These are phyloP conservation scores for Echeveria elegans DNA, from an alignment of 164 flowering plant genomes.

Conservation along the genomic window DNA sequence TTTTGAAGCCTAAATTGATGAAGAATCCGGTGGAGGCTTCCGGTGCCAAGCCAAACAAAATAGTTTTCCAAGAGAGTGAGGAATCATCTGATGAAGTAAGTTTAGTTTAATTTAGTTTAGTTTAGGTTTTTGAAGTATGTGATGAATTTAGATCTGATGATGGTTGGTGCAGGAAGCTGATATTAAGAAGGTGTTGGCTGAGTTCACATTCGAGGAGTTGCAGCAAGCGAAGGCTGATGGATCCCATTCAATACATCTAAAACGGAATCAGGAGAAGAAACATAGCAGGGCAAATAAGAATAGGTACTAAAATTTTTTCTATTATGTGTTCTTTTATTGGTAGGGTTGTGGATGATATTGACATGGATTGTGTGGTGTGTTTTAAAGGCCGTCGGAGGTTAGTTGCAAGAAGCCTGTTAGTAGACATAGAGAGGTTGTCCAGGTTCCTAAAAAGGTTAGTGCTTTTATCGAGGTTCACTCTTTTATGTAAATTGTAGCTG, in stretches of 20 bases:
- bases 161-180: constrained; percentile 31
- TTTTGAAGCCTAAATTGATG: neutral
- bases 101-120: neutral
- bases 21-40: neutral
- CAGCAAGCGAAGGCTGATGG: constrained; percentile 67
- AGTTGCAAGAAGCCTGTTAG: constrained; percentile 74
- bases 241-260: constrained; percentile 24
- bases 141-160: neutral
- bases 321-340: neutral
- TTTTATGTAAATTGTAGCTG: neutral
- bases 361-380: neutral
- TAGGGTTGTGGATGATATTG: neutral
- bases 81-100: constrained; percentile 5
- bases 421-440: constrained; percentile 63
- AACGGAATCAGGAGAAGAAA: constrained; percentile 28
- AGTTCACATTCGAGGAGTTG: constrained; percentile 65
- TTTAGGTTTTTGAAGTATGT: neutral
- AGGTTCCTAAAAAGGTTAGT: constrained; percentile 66
- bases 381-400: constrained; percentile 70
- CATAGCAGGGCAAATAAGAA: constrained; percentile 60
- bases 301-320: constrained; percentile 26
- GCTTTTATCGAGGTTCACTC: neutral
- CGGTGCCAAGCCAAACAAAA: neutral
- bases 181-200: constrained; percentile 57
- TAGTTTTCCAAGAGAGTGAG: constrained; percentile 3